phyloP scores from a whole-genome alignment of 768 basidiomycete species.

The Peribolospora baueri region DNA sequence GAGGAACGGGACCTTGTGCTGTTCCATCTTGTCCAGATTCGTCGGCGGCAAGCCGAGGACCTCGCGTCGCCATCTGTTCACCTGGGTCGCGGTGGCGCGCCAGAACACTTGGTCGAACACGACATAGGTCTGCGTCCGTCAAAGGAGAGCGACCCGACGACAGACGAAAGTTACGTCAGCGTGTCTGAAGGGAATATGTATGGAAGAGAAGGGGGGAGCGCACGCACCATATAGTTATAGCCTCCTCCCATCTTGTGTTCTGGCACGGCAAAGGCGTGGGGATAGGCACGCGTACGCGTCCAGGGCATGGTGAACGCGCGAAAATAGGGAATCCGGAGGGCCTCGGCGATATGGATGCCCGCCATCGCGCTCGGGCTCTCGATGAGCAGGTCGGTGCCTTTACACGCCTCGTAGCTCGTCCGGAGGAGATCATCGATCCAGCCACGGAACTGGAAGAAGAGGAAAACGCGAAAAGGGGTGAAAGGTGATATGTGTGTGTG shows the following conservation, averaged over 20 bases:
- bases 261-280: slow-evolving; percentile 93
- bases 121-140: slow-evolving; percentile 44
- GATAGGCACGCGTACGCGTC: slow-evolving; percentile 86
- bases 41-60: slow-evolving; percentile 51
- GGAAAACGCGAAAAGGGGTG: neutral
- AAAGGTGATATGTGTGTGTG: neutral
- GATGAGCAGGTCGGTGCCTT: slow-evolving; percentile 72
- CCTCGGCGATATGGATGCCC: slow-evolving; percentile 90
- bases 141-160: neutral
- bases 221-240: slow-evolving; percentile 85
- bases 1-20: slow-evolving; percentile 88
- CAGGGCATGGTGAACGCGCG: slow-evolving; percentile 88
- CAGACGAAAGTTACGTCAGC: neutral
- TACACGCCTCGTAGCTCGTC: slow-evolving; percentile 90
- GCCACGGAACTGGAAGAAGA: slow-evolving; percentile 51
- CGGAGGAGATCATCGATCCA: slow-evolving; percentile 91
- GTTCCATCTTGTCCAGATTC: slow-evolving; percentile 81
- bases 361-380: slow-evolving; percentile 96
- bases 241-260: slow-evolving; percentile 93
- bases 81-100: slow-evolving; percentile 76
- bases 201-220: neutral
- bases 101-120: slow-evolving; percentile 98
- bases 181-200: slow-evolving; percentile 3
- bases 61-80: slow-evolving; percentile 78
- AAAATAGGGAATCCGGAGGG: slow-evolving; percentile 76